Percentiles rank a stretch among this genome's conserved stretches.
These are phyloP conservation scores for Artemisia annua DNA, from an alignment of 129 eudicot species.

Conservation along the genomic window DNA sequence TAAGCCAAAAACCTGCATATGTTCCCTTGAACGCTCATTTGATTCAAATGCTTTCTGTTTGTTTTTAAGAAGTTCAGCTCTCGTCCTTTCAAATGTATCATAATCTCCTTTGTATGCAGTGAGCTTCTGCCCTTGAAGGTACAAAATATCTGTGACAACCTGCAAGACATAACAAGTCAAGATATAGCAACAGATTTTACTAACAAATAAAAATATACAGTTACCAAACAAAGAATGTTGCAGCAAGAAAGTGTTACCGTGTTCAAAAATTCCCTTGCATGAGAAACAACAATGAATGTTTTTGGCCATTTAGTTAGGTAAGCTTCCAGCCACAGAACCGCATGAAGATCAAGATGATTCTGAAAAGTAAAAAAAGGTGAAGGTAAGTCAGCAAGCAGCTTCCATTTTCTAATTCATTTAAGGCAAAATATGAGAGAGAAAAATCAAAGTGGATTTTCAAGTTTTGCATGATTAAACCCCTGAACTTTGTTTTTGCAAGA, in stretches of 20 bases:
- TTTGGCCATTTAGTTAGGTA: slow-evolving; percentile 98
- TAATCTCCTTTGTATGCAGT: slow-evolving; percentile 83
- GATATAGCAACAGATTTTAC: slow-evolving; percentile 1
- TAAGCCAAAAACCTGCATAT: slow-evolving; percentile 75
- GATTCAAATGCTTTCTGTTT: slow-evolving; percentile 91
- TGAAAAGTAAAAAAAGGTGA: slow-evolving; percentile 25
- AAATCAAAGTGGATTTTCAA: no score
- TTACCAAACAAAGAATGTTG: background rate
- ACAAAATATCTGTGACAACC: slow-evolving; percentile 95
- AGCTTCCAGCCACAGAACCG: slow-evolving; percentile 93
- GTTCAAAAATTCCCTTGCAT: slow-evolving; percentile 96
- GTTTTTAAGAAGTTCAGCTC: slow-evolving; percentile 86
- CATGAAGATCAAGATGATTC: slow-evolving; percentile 99
- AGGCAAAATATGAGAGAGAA: no score
- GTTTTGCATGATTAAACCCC: no score
- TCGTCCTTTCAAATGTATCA: slow-evolving; percentile 94
- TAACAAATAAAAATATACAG: background rate
- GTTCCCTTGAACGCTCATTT: slow-evolving; percentile 86
- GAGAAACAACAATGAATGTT: slow-evolving; percentile 98
- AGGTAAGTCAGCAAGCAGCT: background rate
- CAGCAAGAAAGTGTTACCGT: slow-evolving; percentile 49
- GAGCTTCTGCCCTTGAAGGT: slow-evolving; percentile 86
- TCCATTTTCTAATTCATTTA: background rate
- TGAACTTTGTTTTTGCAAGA: no score
- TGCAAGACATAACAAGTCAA: slow-evolving; percentile 32